Base-by-base conservation (phyloP, 352 stramenopile species). In the Peronospora destructor region DNA sequence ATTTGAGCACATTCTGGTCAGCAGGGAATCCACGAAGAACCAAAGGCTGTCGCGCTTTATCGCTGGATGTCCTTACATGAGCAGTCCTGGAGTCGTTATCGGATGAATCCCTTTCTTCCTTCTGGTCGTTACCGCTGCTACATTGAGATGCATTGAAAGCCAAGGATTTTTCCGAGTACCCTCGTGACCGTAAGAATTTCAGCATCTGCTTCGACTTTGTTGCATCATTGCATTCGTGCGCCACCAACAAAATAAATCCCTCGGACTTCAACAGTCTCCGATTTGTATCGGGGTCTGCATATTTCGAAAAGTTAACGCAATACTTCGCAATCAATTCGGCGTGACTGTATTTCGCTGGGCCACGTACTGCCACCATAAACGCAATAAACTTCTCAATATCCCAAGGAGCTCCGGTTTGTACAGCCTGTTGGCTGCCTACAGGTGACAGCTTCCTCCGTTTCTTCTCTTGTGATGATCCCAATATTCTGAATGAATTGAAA, bases 1-100 rank as follows among this genome's bases (percentile, higher is more conserved):
- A 92, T 47, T 85, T 87, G 16, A 92, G 59, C 39, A 92, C 67
- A 53, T 84, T 90, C 21, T 87, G 71, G 30, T 92, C 81, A 4
- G 76, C 58, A 36, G 71, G 45, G 39, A 90, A 90, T 11, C 63
- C 57, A 16, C 48, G 53, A 28, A 84, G 45, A 17, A 62, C 21
- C 12, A 69, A 45, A 30, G 54, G 50, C 21, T 69, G 40, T 33
- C 44, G 51, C 12, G 34, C 45, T 8, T 63, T 49, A 21, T 23
- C 56, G 19, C 29, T 34, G 8, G 36, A 21, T 42, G 35, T 28
- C 29, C 47, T 61, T 40, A 30, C 19, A 21, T 23, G n/a, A 45
- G 17, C 49, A 14, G 13, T 25, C 28, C 52, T 46, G 12, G n/a
- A 40, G 35, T 33, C 46, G 9, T 16, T 39, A 23, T 26, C 42